phyloP scores from a whole-genome alignment of 2,329 filamentous ascomycete species.

The Metarhizium sp. region DNA sequence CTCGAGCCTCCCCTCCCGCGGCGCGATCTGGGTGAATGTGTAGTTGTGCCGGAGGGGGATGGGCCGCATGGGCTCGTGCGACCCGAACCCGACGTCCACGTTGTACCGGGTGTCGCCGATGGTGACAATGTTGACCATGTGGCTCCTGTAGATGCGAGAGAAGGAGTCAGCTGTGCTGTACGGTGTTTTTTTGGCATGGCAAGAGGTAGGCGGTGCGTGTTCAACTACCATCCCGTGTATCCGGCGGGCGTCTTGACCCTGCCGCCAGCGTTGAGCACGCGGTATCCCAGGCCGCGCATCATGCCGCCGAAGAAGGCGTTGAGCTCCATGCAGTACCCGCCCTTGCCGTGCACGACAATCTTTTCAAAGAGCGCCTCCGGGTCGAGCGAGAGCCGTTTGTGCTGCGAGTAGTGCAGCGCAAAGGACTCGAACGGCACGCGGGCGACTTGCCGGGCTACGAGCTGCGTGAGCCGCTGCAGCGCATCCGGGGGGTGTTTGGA shows the following conservation, averaged over 20 bases:
- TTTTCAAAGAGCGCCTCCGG: conserved; percentile 33
- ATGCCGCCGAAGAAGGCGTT: conserved; percentile 36
- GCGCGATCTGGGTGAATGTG: conserved; percentile 27
- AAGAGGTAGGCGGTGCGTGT: neutral
- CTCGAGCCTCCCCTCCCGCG: conserved; percentile 34
- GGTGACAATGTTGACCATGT: conserved; percentile 51
- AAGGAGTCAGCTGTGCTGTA: too few species aligned
- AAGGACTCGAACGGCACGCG: conserved; percentile 46
- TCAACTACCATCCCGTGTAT: conserved; percentile 18
- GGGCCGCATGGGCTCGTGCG: conserved; percentile 22
- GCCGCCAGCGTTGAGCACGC: conserved; percentile 39
- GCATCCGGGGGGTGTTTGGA: conserved; percentile 12
- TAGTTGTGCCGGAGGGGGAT: neutral
- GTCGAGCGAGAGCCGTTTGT: conserved; percentile 19
- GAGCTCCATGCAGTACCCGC: conserved; percentile 46
- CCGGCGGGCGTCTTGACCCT: conserved; percentile 20
- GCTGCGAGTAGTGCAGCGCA: conserved; percentile 37
- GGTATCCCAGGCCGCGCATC: conserved; percentile 38
- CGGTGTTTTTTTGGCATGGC: too few species aligned
- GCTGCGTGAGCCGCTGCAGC: conserved; percentile 19
- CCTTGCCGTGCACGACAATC: conserved; percentile 31
- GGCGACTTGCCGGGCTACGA: conserved; percentile 33
- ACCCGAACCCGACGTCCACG: conserved; percentile 24
- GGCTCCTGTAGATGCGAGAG: conserved; percentile 29
- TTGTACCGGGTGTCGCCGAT: conserved; percentile 24